Base-by-base conservation (phyloP, 2,329 filamentous ascomycete species). In the Exutisphaerella laricina region DNA sequence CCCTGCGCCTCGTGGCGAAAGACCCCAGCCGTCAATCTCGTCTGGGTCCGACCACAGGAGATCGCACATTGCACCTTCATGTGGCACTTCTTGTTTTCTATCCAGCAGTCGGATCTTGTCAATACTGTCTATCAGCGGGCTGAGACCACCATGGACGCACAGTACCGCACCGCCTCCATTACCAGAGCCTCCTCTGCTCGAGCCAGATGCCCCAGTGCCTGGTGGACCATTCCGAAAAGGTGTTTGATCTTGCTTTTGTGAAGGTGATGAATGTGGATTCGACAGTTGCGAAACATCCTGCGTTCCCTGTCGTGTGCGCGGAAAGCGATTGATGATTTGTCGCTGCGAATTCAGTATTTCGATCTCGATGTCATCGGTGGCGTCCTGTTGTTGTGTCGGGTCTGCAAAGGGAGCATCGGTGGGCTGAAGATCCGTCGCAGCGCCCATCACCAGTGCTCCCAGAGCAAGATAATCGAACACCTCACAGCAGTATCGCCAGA, bases 51-150 rank as follows among this genome's bases (percentile, higher is more conserved):
- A 96, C 92, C 92, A 98, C 2, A 98, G 77, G 1, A 98, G 75
- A 66, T 98, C 92, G 67, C 92, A 98, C 92, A 98, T 98, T 61
- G 92, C 88, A 43, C 92, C 92, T 70, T 98, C 92, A 62, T 98
- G 92, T 0, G 92, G 92, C 0, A 98, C 92, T 69, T 98, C 92
- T 69, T 98, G 92, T 66, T 97, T 97, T 50, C 90, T 82, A 64
- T 98, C 94, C 16, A 98, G 78, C 10, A 97, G 74, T 16, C 92
- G 79, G 62, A 98, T 98, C 68, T 95, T 95, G 64, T 98, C 90
- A 34, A 98, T 85, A 17, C 81, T 87, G 63, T 97, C 89, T 46
- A 98, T 86, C 8, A 96, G 73, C 1, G 92, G 92, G 16, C 85
- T 92, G 5, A 98, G 73, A 2, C 92, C 92, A 44, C 92, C 92